phyloP scores from a whole-genome alignment of 2,329 filamentous ascomycete genomes.

The Leptographium procerum region DNA sequence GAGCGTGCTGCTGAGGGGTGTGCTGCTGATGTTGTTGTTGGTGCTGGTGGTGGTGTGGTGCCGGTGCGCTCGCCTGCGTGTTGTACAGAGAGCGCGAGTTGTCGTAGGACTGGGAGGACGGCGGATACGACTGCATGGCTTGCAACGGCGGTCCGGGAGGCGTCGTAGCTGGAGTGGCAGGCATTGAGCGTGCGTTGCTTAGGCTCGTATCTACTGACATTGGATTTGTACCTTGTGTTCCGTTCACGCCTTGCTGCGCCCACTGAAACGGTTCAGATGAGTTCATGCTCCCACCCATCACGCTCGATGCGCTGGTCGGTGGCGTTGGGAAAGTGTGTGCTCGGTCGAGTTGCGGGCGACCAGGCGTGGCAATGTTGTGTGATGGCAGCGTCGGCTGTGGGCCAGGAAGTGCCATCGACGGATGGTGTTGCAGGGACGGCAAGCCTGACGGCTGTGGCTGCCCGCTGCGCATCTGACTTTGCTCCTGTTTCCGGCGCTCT shows the following conservation, averaged over 20 bases:
- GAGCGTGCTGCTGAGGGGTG: constrained; percentile 31
- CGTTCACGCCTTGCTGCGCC: constrained; percentile 51
- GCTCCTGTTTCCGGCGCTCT: constrained; percentile 64
- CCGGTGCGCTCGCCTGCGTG: constrained; percentile 52
- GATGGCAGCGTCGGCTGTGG: constrained; percentile 46
- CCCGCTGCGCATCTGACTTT: constrained; percentile 51
- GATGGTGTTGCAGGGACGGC: constrained; percentile 56
- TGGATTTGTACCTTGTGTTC: constrained; percentile 52
- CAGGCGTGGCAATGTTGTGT: constrained; percentile 45
- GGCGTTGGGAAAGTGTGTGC: constrained; percentile 91
- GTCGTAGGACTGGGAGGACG: constrained; percentile 61
- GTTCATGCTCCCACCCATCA: constrained; percentile 59
- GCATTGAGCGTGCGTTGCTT: constrained; percentile 73
- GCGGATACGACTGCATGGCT: constrained; percentile 67
- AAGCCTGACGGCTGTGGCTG: constrained; percentile 41
- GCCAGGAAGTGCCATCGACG: constrained; percentile 47
- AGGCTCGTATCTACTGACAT: constrained; percentile 73
- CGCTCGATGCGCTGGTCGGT: constrained; percentile 81
- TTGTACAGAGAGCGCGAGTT: constrained; percentile 69
- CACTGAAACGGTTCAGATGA: constrained; percentile 73
- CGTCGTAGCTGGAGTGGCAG: constrained; percentile 81
- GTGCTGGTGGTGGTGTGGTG: constrained; percentile 60
- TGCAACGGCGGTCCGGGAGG: constrained; percentile 70
- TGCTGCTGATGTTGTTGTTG: constrained; percentile 44
- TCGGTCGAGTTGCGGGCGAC: constrained; percentile 67